Evolutionary conservation across 2,329 filamentous ascomycete species (phyloP), one percentile per base, ranked within the genome.

Genomic region (Colletotrichum tropicale): DNA sequence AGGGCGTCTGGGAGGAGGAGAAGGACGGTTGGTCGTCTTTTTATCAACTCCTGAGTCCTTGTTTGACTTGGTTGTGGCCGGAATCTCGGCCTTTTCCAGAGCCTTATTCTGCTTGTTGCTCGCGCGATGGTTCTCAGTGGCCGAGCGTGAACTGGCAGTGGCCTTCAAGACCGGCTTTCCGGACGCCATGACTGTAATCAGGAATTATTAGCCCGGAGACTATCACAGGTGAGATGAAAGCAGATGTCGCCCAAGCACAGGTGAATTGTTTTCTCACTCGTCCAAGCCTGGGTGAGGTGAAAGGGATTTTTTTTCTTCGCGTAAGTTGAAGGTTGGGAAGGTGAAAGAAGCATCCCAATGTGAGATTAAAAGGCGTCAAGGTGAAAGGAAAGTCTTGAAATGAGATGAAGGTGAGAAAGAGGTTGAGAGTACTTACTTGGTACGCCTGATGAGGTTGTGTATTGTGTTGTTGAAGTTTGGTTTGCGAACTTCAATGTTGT

Each of bases 71-170:
- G n/a, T n/a, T n/a, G n/a, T n/a, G n/a, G n/a, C n/a, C n/a, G n/a
- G n/a, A n/a, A n/a, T n/a, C n/a, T n/a, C n/a, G n/a, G n/a, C n/a
- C n/a, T n/a, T n/a, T n/a, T n/a, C n/a, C n/a, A n/a, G n/a, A n/a
- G n/a, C n/a, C n/a, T n/a, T n/a, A n/a, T n/a, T n/a, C n/a, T n/a
- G n/a, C n/a, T n/a, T n/a, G n/a, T n/a, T n/a, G 55, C 8, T 18
- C 0, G 26, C 13, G 55, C 15, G 55, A 15, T 26, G 55, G 0
- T 0, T 58, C 6, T 52, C n/a, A 21, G 8, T 3, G 1, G 43
- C 43, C 3, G 43, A 52, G 6, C 43, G 15, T 2, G 3, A 13
- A 28, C 21, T 21, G 38, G 4, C n/a, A 2, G 10, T 1, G 6
- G 10, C 43, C 43, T 21, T 52, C 3, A 2, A 21, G 43, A 52